Evolutionary conservation across 202 grass and related monocot genomes (phyloP).

Genomic region (Zizania palustris): DNA sequence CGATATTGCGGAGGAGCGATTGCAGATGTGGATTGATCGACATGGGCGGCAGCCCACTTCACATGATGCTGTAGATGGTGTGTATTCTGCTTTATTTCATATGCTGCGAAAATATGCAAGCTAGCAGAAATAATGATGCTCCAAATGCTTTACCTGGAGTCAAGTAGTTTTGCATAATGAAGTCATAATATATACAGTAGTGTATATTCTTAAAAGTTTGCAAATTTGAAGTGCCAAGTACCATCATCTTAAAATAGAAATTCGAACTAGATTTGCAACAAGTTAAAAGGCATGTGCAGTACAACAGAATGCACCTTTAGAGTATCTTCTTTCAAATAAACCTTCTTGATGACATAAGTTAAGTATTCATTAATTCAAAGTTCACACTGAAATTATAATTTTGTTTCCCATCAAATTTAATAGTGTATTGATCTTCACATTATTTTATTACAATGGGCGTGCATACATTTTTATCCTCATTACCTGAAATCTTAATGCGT

Average conservation of each 20-base stretch:
- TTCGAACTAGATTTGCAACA: background rate
- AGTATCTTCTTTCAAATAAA: constrained; percentile 19
- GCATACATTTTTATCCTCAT: background rate
- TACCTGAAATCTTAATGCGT: background rate
- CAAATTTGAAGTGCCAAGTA: background rate
- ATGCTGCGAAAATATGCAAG: constrained; percentile 13
- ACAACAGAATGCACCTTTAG: constrained; percentile 21
- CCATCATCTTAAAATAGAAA: constrained; percentile 1
- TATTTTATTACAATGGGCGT: background rate
- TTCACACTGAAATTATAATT: background rate
- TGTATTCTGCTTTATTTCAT: background rate
- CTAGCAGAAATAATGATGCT: background rate
- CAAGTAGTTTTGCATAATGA: background rate
- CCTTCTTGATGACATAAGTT: background rate
- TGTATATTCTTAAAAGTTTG: background rate
- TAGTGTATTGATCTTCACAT: background rate
- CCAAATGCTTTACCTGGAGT: background rate
- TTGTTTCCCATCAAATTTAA: background rate
- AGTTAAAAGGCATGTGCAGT: constrained; percentile 14
- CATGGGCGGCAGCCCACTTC: constrained; percentile 67
- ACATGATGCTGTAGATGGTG: constrained; percentile 93
- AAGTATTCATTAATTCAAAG: constrained; percentile 9
- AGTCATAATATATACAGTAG: background rate
- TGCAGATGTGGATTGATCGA: constrained; percentile 77
- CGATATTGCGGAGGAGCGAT: constrained; percentile 78